phyloP scores from a whole-genome alignment of 306 rosid species.

The Boehmeria nivea region DNA sequence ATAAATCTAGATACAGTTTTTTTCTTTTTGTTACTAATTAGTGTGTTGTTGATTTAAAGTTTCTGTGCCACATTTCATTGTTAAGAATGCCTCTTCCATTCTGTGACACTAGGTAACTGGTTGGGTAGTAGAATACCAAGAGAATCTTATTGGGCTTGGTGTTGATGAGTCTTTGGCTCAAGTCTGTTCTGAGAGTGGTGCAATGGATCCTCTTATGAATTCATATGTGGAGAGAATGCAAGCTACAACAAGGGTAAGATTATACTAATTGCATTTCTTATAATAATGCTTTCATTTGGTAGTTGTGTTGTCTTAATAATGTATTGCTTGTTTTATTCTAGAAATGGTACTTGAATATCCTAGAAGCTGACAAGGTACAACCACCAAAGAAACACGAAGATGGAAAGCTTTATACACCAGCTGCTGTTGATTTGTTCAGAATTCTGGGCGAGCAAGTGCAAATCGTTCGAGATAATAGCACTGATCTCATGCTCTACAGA shows the following conservation, averaged over 20 bases:
- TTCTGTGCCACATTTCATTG: no score
- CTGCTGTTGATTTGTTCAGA: slow-evolving; percentile 96
- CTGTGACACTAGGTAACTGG: slow-evolving; percentile 69
- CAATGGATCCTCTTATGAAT: slow-evolving; percentile 98
- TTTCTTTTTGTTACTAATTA: neutral
- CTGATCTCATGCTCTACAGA: slow-evolving; percentile 93
- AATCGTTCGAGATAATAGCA: slow-evolving; percentile 95
- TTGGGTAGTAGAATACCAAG: slow-evolving; percentile 99
- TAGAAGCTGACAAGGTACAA: slow-evolving; percentile 94
- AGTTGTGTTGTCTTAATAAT: neutral
- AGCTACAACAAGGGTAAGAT: slow-evolving; percentile 84
- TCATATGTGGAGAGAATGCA: slow-evolving; percentile 98
- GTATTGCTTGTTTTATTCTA: slow-evolving; percentile 27
- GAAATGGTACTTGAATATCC: slow-evolving; percentile 99
- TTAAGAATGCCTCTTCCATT: no score
- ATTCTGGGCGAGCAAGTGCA: slow-evolving; percentile 98
- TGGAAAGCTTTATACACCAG: slow-evolving; percentile 95
- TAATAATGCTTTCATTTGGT: neutral
- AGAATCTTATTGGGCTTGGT: slow-evolving; percentile 78
- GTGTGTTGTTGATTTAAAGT: no score
- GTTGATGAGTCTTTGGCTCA: slow-evolving; percentile 94
- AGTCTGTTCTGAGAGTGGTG: slow-evolving; percentile 98
- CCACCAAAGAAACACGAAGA: slow-evolving; percentile 97
- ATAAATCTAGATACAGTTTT: no score
- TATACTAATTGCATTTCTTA: neutral